Conservation (phyloP, 305 asterid genomes). For the Solanum hybrid region DNA sequence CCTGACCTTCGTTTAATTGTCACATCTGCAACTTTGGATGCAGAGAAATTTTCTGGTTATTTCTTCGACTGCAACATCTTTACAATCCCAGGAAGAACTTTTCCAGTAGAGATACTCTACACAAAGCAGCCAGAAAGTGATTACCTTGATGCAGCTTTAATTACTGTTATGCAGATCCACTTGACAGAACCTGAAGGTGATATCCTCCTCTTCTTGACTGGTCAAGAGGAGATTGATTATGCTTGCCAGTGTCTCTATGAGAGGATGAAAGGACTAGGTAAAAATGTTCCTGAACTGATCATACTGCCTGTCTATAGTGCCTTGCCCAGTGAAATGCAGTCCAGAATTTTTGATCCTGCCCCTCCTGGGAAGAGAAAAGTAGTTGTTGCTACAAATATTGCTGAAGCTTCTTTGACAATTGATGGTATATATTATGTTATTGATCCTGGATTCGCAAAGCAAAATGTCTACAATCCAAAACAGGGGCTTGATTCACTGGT, state of each 20-base stretch:
- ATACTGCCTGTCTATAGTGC: conserved; percentile 85
- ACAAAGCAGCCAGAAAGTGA: conserved; percentile 86
- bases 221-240: conserved; percentile 90
- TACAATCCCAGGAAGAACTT: conserved; percentile 86
- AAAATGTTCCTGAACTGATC: conserved; percentile 77
- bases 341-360: conserved; percentile 79
- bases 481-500: conserved; percentile 78
- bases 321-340: conserved; percentile 86
- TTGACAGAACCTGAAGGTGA: conserved; percentile 89
- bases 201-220: conserved; percentile 73
- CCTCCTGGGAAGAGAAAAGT: conserved; percentile 87
- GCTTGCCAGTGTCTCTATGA: conserved; percentile 75
- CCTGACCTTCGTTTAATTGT: conserved; percentile 89
- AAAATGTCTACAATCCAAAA: conserved; percentile 81
- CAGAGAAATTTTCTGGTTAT: conserved; percentile 85
- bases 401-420: conserved; percentile 78
- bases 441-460: conserved; percentile 90
- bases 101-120: conserved; percentile 71
- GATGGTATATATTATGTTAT: conserved; percentile 76
- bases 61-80: conserved; percentile 83
- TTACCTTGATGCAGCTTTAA: conserved; percentile 72
- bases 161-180: conserved; percentile 83
- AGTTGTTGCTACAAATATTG: conserved; percentile 82
- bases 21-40: conserved; percentile 88
- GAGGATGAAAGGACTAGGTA: conserved; percentile 71